These are phyloP conservation scores for Cicer chorassanicum DNA, from an alignment of 306 rosid species.

Conservation along the genomic window DNA sequence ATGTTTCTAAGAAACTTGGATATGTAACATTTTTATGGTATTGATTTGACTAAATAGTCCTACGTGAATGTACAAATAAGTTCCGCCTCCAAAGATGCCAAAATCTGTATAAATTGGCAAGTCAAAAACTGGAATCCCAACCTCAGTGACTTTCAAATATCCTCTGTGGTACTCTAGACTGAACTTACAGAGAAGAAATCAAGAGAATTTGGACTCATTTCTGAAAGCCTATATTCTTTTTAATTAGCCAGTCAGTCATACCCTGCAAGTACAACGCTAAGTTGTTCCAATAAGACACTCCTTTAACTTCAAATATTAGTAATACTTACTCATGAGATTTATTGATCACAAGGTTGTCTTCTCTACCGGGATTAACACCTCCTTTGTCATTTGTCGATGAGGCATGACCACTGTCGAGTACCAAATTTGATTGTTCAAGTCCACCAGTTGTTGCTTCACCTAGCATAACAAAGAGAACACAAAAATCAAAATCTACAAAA, in stretches of 20 bases:
- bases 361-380: slow-evolving; percentile 39
- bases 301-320: background rate
- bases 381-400: slow-evolving; percentile 43
- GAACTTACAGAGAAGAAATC: slow-evolving; percentile 49
- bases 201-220: slow-evolving; percentile 45
- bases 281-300: slow-evolving; percentile 14
- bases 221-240: slow-evolving; percentile 31
- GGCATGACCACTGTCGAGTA: slow-evolving; percentile 46
- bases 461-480: slow-evolving; percentile 41
- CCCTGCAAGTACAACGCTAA: slow-evolving; percentile 40
- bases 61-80: slow-evolving; percentile 47
- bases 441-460: slow-evolving; percentile 56
- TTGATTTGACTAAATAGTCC: slow-evolving; percentile 16
- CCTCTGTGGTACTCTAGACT: slow-evolving; percentile 28
- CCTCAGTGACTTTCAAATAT: slow-evolving; percentile 36
- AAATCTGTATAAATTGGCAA: slow-evolving; percentile 43
- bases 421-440: slow-evolving; percentile 52
- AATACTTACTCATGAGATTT: slow-evolving; percentile 50
- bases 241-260: slow-evolving; percentile 38
- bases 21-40: background rate
- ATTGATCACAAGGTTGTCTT: slow-evolving; percentile 48
- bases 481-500: slow-evolving; percentile 20
- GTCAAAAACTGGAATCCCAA: slow-evolving; percentile 38
- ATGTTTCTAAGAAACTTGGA: background rate
- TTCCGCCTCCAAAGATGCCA: slow-evolving; percentile 41